A percentile compares a stretch with the other conserved stretches of the same genome.
phyloP scores from a whole-genome alignment of 768 basidiomycete species.

The Exsudoporus frostii region DNA sequence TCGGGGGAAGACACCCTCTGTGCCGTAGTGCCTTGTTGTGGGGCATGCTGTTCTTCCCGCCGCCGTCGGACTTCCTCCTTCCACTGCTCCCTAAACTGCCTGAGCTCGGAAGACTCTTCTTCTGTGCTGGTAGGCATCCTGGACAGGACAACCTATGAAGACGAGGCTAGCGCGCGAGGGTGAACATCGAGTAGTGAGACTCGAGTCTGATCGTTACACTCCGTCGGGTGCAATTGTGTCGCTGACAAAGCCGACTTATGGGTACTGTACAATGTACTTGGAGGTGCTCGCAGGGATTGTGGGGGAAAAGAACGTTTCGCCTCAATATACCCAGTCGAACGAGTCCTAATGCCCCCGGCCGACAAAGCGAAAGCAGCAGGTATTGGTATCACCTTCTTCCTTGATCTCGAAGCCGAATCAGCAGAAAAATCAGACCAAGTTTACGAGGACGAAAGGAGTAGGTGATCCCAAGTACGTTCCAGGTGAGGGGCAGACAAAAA shows the following conservation, averaged over 20 bases:
- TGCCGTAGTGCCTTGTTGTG: conserved; percentile 1
- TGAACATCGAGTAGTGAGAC: background rate
- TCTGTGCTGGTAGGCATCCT: conserved; percentile 14
- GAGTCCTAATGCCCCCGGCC: no score
- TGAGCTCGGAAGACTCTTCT: conserved; percentile 60
- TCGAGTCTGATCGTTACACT: background rate
- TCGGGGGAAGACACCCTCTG: conserved; percentile 4
- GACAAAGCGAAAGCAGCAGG: background rate
- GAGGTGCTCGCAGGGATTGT: no score
- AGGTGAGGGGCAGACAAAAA: no score
- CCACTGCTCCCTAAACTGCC: conserved; percentile 71
- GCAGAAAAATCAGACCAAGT: conserved; percentile 47
- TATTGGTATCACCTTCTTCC: no score
- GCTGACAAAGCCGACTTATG: conserved; percentile 19
- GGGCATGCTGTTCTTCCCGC: conserved; percentile 12
- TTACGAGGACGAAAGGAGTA: conserved; percentile 59
- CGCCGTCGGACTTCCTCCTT: conserved; percentile 54
- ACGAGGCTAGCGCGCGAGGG: background rate
- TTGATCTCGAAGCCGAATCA: conserved; percentile 45
- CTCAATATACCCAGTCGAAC: background rate
- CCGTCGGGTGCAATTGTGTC: background rate
- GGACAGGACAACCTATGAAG: background rate
- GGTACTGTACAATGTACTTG: no score
- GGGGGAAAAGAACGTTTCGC: no score
- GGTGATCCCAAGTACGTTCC: conserved; percentile 49